These are phyloP conservation scores for Paramecium primaurelia DNA, from an alignment of 73 alveolate genomes.

Conservation along the genomic window DNA sequence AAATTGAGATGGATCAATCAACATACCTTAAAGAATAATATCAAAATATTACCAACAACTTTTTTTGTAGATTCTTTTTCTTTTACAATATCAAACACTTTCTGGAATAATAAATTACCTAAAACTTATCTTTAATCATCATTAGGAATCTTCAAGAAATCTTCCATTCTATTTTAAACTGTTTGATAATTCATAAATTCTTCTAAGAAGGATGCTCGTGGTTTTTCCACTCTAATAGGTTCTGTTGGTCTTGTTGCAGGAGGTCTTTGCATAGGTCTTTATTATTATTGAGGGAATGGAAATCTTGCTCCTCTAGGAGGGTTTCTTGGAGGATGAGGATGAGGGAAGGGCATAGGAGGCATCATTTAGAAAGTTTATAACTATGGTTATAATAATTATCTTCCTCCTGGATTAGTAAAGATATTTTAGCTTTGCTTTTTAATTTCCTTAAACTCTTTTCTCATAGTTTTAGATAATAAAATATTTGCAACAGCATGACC, in stretches of 20 bases:
- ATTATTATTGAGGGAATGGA: neutral
- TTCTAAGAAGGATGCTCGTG: neutral
- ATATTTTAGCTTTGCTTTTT: neutral
- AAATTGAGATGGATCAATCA: neutral
- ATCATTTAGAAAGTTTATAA: neutral
- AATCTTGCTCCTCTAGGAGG: neutral
- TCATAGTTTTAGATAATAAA: neutral
- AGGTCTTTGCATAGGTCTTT: neutral
- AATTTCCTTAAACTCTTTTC: slow-evolving; percentile 5
- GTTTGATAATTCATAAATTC: neutral
- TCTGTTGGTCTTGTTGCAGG: neutral
- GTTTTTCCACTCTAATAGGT: neutral
- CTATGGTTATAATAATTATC: neutral
- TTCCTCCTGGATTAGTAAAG: neutral
- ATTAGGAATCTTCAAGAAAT: neutral
- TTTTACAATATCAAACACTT: neutral
- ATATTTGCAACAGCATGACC: neutral
- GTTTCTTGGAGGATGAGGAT: neutral
- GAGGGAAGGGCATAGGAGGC: neutral
- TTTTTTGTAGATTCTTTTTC: neutral
- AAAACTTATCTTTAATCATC: neutral
- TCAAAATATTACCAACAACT: neutral
- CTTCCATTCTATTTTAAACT: neutral
- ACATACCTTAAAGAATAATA: neutral
- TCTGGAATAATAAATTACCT: neutral